These are phyloP conservation scores for Jatropha podagrica DNA, from an alignment of 441 rosid species.

Conservation along the genomic window DNA sequence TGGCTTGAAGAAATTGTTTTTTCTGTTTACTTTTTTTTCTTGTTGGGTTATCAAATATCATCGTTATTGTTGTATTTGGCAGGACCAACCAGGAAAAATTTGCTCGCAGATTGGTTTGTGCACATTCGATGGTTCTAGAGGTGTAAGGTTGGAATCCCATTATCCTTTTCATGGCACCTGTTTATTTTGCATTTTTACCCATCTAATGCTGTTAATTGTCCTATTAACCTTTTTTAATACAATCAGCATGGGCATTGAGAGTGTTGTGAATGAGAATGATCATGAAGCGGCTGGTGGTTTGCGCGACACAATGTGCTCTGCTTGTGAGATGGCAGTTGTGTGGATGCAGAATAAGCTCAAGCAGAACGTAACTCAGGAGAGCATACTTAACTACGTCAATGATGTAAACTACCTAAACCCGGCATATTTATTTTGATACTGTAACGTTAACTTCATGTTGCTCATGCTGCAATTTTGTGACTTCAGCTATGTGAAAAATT, in stretches of 20 bases:
- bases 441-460: neutral
- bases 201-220: neutral
- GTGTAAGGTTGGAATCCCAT: conserved; percentile 50
- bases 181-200: neutral
- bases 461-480: conserved; percentile 2
- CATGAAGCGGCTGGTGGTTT: conserved; percentile 32
- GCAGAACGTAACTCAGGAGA: conserved; percentile 63
- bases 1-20: conserved; percentile 1
- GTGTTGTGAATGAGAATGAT: conserved; percentile 48
- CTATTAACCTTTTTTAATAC: conserved; percentile 7
- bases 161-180: conserved; percentile 4
- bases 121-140: conserved; percentile 61
- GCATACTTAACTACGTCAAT: conserved; percentile 53
- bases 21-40: neutral
- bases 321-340: conserved; percentile 78
- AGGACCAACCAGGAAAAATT: conserved; percentile 62
- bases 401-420: conserved; percentile 34
- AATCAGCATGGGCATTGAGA: conserved; percentile 70
- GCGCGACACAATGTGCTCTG: conserved; percentile 53
- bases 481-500: conserved; percentile 68
- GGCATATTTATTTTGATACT: neutral
- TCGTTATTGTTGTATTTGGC: conserved; percentile 20
- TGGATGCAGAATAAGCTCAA: conserved; percentile 76
- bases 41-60: neutral
- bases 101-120: conserved; percentile 77